A percentile compares a stretch with the other conserved stretches of the same genome.
Evolutionary conservation across 2,329 filamentous ascomycete species (phyloP).

Genomic region (Ophiostoma quercus): DNA sequence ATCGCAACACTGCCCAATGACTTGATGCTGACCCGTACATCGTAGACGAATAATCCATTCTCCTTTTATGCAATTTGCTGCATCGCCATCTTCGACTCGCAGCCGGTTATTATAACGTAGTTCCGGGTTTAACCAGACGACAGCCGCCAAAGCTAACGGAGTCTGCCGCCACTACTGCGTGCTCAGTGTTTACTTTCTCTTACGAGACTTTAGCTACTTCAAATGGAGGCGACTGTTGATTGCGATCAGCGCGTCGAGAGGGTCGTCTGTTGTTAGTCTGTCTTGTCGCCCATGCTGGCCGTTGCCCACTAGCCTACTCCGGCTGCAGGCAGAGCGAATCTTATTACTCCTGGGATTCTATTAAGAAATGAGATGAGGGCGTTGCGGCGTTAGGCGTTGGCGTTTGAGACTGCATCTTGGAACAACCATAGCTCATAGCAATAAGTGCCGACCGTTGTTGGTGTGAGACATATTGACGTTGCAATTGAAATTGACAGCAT

Average conservation of each 20-base stretch:
- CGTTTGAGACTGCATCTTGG: not conserved
- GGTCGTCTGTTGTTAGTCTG: not conserved
- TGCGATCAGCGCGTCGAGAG: not conserved
- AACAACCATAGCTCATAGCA: not conserved
- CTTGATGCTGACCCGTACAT: not conserved
- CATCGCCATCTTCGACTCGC: not conserved
- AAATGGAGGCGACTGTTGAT: not conserved
- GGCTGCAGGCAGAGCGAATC: not conserved
- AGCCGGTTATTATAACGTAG: not conserved
- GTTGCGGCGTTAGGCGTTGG: too few species aligned
- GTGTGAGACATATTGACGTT: not conserved
- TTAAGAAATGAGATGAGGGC: not conserved
- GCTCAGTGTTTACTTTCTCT: not conserved
- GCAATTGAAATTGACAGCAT: not conserved
- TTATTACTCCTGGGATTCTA: not conserved
- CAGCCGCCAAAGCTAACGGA: not conserved
- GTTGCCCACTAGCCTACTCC: constrained; percentile 6
- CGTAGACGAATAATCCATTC: not conserved
- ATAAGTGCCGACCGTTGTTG: not conserved
- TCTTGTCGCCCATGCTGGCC: not conserved
- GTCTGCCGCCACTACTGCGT: not conserved
- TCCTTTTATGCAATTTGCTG: not conserved
- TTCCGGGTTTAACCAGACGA: not conserved
- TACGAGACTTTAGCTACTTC: not conserved
- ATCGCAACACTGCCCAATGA: not conserved